Conservation (phyloP, 2,329 filamentous ascomycete species). For the Cadophora sp. region DNA sequence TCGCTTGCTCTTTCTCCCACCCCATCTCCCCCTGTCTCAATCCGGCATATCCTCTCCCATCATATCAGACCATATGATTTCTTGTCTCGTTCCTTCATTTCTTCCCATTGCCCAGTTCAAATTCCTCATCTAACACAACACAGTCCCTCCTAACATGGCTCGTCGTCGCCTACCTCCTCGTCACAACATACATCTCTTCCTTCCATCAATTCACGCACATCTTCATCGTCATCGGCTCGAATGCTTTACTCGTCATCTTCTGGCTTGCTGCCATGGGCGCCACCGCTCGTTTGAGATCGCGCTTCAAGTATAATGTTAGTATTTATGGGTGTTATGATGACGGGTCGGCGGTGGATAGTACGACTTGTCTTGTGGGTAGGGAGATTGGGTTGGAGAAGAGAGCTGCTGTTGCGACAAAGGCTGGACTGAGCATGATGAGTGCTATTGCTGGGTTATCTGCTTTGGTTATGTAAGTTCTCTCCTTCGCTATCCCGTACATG, state of each 20-base stretch:
- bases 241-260: constrained; percentile 25
- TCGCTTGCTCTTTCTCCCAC: not conserved
- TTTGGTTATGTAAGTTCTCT: constrained; percentile 28
- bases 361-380: constrained; percentile 22
- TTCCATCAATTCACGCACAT: constrained; percentile 14
- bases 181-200: constrained; percentile 20
- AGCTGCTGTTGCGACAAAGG: constrained; percentile 23
- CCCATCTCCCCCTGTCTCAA: not conserved
- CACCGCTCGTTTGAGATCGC: constrained; percentile 22
- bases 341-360: constrained; percentile 15
- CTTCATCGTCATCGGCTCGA: constrained; percentile 13
- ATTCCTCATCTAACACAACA: not conserved
- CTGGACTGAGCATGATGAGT: constrained; percentile 23
- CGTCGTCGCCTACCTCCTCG: constrained; percentile 19
- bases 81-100: not conserved
- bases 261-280: constrained; percentile 32
- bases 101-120: not conserved
- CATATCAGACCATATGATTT: not conserved
- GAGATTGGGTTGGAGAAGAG: constrained; percentile 21
- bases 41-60: not conserved
- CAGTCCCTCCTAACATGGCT: constrained; percentile 30
- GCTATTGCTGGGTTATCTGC: constrained; percentile 29
- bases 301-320: constrained; percentile 25
- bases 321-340: constrained; percentile 27
- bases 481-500: not conserved